These are phyloP conservation scores for Salvia splendens DNA, from an alignment of 257 asterid genomes.

Conservation along the genomic window DNA sequence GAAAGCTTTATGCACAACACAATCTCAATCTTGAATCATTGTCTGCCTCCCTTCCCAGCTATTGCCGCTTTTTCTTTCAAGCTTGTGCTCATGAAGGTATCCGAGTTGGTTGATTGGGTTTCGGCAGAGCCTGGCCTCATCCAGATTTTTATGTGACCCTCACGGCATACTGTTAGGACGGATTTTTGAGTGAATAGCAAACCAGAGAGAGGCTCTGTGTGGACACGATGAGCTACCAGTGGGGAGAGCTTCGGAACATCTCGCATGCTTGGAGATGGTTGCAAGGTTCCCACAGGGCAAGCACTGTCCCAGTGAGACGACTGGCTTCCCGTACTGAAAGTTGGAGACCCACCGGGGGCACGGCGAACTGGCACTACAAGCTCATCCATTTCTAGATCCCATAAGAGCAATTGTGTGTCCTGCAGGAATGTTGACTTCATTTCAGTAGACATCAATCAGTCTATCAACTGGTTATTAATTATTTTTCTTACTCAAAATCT, in stretches of 20 bases:
- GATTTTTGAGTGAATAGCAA: constrained; percentile 82
- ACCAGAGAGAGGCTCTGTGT: constrained; percentile 95
- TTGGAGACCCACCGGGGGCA: constrained; percentile 91
- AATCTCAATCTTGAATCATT: constrained; percentile 36
- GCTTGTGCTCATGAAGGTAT: constrained; percentile 49
- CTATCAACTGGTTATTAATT: neutral
- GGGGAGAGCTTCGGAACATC: constrained; percentile 92
- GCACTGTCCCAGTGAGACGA: constrained; percentile 94
- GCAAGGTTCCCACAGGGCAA: constrained; percentile 73
- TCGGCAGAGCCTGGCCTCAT: constrained; percentile 73
- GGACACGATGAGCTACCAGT: constrained; percentile 81
- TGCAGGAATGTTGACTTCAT: constrained; percentile 31
- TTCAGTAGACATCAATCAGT: neutral
- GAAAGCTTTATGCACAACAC: constrained; percentile 35
- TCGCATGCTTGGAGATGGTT: constrained; percentile 88
- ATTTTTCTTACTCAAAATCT: too few relatives aligned
- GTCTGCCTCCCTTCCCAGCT: constrained; percentile 43
- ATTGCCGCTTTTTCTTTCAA: constrained; percentile 55
- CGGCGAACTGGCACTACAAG: constrained; percentile 98
- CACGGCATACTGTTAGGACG: constrained; percentile 77
- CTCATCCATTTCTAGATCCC: constrained; percentile 99
- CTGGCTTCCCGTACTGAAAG: constrained; percentile 84
- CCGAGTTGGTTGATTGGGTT: constrained; percentile 60
- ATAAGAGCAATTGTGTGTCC: constrained; percentile 90
- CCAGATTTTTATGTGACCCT: constrained; percentile 95